Conservation (phyloP, 225 moss, liverwort and hornwort genomes). For the Ulota crispa region DNA sequence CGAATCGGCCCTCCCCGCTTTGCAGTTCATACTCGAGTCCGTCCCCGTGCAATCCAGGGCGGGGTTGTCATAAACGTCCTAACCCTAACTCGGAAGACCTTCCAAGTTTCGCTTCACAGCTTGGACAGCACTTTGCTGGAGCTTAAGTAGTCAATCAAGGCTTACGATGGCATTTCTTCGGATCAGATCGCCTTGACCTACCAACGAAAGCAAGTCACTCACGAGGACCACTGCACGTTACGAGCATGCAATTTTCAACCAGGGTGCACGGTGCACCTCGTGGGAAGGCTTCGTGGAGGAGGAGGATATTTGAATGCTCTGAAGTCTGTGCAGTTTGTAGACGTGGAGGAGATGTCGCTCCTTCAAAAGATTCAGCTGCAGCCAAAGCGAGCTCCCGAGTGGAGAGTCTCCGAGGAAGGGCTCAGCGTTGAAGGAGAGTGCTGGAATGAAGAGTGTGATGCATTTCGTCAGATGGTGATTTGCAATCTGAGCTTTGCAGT, state of each 20-base stretch:
- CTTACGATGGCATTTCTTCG: neutral
- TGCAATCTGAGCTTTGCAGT: neutral
- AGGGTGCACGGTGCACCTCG: neutral
- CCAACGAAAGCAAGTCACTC: neutral
- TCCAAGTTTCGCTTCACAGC: neutral
- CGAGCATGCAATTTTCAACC: neutral
- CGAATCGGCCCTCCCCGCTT: neutral
- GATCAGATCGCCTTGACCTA: neutral
- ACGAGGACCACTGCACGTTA: neutral
- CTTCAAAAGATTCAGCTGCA: neutral
- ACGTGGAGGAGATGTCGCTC: neutral
- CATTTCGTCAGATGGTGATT: neutral
- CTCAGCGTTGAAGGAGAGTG: neutral
- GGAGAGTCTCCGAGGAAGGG: neutral
- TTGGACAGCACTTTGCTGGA: neutral
- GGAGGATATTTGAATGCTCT: fast-evolving
- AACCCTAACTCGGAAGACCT: neutral
- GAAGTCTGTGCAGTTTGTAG: neutral
- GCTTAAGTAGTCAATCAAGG: neutral
- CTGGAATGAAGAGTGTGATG: neutral
- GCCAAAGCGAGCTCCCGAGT: fast-evolving
- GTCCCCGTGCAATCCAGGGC: neutral
- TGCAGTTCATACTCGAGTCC: neutral
- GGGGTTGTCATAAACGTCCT: neutral
- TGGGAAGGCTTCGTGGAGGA: neutral